Evolutionary conservation across 2,329 filamentous ascomycete species (phyloP), one percentile per base, ranked within the genome.

Genomic region (Fusarium robinianum): DNA sequence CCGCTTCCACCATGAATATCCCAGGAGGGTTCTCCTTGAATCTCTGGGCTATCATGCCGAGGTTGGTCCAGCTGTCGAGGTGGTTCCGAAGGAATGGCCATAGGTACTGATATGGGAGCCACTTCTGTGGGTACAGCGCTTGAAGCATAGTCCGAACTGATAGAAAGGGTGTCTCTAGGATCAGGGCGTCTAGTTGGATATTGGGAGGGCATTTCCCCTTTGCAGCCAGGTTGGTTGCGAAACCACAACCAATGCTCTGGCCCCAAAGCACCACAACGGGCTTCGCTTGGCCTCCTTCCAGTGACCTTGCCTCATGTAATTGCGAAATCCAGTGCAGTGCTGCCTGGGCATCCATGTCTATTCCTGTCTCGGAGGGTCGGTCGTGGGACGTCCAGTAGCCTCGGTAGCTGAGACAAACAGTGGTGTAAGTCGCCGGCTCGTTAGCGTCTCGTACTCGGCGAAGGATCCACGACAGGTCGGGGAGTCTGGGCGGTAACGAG

Each of bases 341-440:
- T 1, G 87, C 85, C 43, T 78, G 72, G 1, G 84, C 79, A 63
- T 92, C 88, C 12, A 76, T 67, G 55, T 86, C 78, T 52, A 92
- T 85, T 2, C 87, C 88, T 24, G 67, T 69, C 61, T 91, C 86
- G 3, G 82, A 85, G 6, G 87, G 80, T 4, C 83, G 76, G 12
- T 89, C 88, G 21, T 79, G 76, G 2, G 87, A 91, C 8, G 76
- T 89, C 88, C 88, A 92, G 63, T 85, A 92, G 8, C 87, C 86
- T 29, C 87, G 80, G 62, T 89, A 83, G 53, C 78, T 81, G 21
- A 83, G 64, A 46, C 78, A 79, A 7, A 80, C 69, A 55, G 80
- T 72, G 1, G 72, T 79, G 52, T 76, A 76, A 47, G 61, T 55
- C 18, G 63, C 53, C 24, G 66, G 57, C n/a, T 62, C 47, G n/a